Evolutionary conservation across 495 filamentous ascomycete species (phyloP), one percentile per base, ranked within the genome.

Genomic region (Talaromyces wortmannii): DNA sequence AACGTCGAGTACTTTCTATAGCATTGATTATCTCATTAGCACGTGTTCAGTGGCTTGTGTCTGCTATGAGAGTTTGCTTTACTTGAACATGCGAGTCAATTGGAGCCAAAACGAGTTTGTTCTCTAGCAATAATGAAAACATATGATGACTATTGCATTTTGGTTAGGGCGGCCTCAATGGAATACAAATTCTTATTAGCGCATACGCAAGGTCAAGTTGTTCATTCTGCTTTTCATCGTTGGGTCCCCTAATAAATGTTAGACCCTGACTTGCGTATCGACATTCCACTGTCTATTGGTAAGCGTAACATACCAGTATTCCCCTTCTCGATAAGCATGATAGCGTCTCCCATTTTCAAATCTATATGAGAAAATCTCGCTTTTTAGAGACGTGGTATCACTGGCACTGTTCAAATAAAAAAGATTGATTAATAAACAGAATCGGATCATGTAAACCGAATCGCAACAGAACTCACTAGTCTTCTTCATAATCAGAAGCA

Each of bases 301-400:
- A 31, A 42, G 31, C 17, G 31, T 48, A 59, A 58, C 55, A 36
- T 58, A 63, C 60, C 62, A 67, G 55, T 86, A 87, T 31, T 71
- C 67, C 30, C 84, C 84, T 60, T 84, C 80, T 50, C 81, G 69
- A 59, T 83, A 87, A 52, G 72, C 71, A 59, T 87, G 83, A 61
- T 88, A 88, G 40, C 83, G 74, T 33, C 84, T 67, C n/a, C 85
- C 85, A 58, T 85, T 85, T 59, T 88, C 66, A 52, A 72, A 72
- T 33, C 68, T 63, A 55, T 66, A 74, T 7, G 55, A 52, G 12
- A 5, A 16, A 42, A 44, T 50, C 48, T 32, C 48, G 32, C 57
- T 58, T 45, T 63, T 60, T 7, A 63, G 31, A 7, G 58, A 63
- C 0, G 61, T 60, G 60, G 49, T 61, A 46, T 46, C 44, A 23